Base-by-base conservation (phyloP, 768 basidiomycete species). In the Termitomyces sp. region DNA sequence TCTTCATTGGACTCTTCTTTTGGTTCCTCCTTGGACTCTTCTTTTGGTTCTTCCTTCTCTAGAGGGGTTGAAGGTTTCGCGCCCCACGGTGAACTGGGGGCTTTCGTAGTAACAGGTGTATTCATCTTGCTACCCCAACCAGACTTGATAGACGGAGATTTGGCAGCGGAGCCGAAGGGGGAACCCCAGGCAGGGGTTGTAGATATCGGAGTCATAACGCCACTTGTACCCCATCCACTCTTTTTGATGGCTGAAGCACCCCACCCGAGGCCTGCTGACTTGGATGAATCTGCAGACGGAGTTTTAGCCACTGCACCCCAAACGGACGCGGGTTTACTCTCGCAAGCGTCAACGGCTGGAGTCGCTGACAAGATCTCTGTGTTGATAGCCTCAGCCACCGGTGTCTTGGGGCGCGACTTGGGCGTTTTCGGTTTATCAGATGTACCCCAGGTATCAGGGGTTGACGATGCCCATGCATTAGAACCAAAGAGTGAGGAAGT, bases 71-170 rank as follows among this genome's bases (percentile, higher is more conserved):
- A 46, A 50, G 47, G 57, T 33, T 61, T 56, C 11, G 50, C 54
- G 21, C 61, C 58, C 61, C 61, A 62, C n/a, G 61, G 58, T 7
- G 58, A 56, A 37, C 23, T 43, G 10, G 60, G 53, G 12, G 53
- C 42, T 19, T 55, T 58, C 1, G 53, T 56, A 21, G 54, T 55
- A 8, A 23, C 35, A 6, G 60, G 60, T 21, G 60, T 61, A 19
- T 49, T 58, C n/a, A 38, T 3, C 30, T 61, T 61, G 44, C 54
- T 56, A 26, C 49, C 52, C 61, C 58, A 55, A 43, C 49, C 30
- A 8, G 58, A 50, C 40, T 56, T 62, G 33, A 28, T 37, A 11
- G 47, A 43, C 3, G 55, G 43, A 14, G 57, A 43, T n/a, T 48
- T 62, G 6, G 50, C 31, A 43, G 61, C 28, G 40, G 55, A 50